A percentile compares a stretch with the other conserved stretches of the same genome.
Conservation (phyloP, 2,329 filamentous ascomycete species). For the Claviceps spartinae region DNA sequence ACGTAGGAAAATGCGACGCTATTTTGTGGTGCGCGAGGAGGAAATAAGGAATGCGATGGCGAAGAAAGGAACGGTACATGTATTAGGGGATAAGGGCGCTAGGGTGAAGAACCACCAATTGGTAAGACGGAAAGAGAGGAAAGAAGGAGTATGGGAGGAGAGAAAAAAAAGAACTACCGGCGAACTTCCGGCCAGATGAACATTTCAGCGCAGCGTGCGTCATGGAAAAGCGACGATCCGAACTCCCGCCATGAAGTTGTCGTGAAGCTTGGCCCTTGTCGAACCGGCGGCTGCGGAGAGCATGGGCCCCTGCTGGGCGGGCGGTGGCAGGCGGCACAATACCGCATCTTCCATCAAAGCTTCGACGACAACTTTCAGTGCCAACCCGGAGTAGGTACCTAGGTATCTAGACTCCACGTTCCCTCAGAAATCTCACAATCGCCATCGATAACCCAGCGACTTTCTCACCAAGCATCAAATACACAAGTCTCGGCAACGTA, state of each 20-base stretch:
- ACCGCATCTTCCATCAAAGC: background rate
- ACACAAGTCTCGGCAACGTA: too few species aligned
- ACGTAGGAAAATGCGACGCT: background rate
- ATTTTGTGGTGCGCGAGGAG: background rate
- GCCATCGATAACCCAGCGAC: background rate
- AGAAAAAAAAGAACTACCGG: constrained; percentile 2
- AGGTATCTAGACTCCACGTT: background rate
- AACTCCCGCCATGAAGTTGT: constrained; percentile 1
- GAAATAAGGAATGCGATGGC: background rate
- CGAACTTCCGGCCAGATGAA: constrained; percentile 8
- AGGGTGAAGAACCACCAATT: constrained; percentile 4
- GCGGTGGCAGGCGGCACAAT: constrained; percentile 11
- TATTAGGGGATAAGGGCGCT: constrained; percentile 2
- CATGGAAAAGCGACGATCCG: background rate
- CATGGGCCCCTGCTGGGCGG: constrained; percentile 5
- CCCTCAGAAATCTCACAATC: background rate
- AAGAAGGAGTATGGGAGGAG: background rate
- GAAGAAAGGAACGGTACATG: background rate
- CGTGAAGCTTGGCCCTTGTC: background rate
- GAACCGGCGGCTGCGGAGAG: background rate
- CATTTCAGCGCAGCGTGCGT: constrained; percentile 10
- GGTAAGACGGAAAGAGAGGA: background rate
- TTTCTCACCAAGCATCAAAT: background rate
- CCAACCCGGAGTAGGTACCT: background rate
- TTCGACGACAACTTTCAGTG: background rate